Conservation (phyloP, 495 filamentous ascomycete species). For the Niebla homalea region DNA sequence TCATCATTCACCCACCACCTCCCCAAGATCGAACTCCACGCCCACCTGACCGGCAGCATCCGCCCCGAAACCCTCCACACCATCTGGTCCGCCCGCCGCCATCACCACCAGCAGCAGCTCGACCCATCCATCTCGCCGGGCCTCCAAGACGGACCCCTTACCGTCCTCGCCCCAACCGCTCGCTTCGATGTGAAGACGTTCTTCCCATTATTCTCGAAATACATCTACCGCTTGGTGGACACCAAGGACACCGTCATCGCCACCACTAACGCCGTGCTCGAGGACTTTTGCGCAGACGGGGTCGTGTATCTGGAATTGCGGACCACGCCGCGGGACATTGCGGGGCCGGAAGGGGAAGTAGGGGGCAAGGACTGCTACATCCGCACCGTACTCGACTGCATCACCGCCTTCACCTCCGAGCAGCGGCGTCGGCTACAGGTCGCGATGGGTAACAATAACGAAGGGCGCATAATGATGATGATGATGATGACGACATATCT, state of each 20-base stretch:
- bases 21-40: constrained; percentile 48
- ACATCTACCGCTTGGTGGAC: constrained; percentile 62
- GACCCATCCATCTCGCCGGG: not conserved
- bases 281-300: constrained; percentile 55
- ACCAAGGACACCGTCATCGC: constrained; percentile 41
- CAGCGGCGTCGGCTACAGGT: too few relatives aligned
- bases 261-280: constrained; percentile 56
- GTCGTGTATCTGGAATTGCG: constrained; percentile 72
- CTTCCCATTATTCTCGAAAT: constrained; percentile 66
- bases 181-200: constrained; percentile 33
- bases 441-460: too few relatives aligned
- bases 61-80: constrained; percentile 61
- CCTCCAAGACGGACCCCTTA: not conserved
- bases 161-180: not conserved
- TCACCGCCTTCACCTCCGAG: constrained; percentile 30
- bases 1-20: too few relatives aligned
- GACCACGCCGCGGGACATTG: constrained; percentile 58
- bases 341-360: constrained; percentile 27
- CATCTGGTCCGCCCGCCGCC: constrained; percentile 52
- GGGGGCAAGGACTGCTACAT: constrained; percentile 49
- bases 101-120: constrained; percentile 24
- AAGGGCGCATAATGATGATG: not conserved
- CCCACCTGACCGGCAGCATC: constrained; percentile 74
- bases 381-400: constrained; percentile 44
- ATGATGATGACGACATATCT: constrained; percentile 41